Percentiles rank a stretch among this genome's conserved stretches.
These are phyloP conservation scores for Sesbania bispinosa DNA, from an alignment of 306 rosid species.

Conservation along the genomic window DNA sequence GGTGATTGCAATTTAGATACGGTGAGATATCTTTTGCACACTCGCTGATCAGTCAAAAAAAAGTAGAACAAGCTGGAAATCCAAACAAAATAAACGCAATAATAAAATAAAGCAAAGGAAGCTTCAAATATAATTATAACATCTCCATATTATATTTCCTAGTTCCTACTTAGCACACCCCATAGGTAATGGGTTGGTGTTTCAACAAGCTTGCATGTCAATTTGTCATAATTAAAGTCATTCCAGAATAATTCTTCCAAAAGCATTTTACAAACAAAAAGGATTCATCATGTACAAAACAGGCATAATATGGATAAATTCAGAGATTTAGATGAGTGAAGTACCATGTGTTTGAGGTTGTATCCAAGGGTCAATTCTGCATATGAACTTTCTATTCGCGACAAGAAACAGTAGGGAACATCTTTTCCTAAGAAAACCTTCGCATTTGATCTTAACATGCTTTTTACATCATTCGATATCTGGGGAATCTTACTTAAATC, in stretches of 20 bases:
- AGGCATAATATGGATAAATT: neutral
- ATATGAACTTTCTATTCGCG: conserved; percentile 57
- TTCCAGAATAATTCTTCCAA: conserved; percentile 3
- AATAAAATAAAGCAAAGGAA: conserved; percentile 5
- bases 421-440: conserved; percentile 81
- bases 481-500: conserved; percentile 62
- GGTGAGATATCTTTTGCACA: neutral
- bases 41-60: neutral
- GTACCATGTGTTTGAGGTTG: conserved; percentile 85
- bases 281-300: conserved; percentile 13
- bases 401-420: conserved; percentile 76
- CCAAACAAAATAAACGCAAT: neutral
- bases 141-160: conserved; percentile 12
- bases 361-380: conserved; percentile 81
- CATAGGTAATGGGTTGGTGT: neutral
- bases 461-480: conserved; percentile 58
- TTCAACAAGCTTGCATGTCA: neutral
- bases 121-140: neutral
- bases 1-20: neutral
- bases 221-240: neutral
- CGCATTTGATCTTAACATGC: conserved; percentile 60
- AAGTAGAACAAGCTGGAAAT: conserved; percentile 15
- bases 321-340: conserved; percentile 4
- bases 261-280: neutral
- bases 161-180: neutral